phyloP scores from a whole-genome alignment of 108 stramenopile genomes.

The Skeletonema tropicum region DNA sequence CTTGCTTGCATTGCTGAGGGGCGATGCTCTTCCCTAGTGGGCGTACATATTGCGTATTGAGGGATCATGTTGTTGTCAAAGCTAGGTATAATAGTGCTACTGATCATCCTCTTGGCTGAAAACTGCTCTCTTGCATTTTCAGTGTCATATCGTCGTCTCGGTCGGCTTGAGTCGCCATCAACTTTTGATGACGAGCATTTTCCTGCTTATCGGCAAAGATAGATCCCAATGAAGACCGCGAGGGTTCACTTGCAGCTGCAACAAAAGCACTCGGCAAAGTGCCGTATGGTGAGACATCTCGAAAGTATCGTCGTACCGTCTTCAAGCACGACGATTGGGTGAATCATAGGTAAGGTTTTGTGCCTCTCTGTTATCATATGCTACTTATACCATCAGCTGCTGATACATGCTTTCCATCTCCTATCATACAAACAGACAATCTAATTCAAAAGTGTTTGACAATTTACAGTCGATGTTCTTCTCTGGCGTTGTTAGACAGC shows the following conservation, averaged over 20 bases:
- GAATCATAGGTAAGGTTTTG: neutral
- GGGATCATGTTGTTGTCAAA: neutral
- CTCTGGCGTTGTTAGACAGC: slow-evolving; percentile 58
- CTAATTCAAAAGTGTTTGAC: slow-evolving; percentile 37
- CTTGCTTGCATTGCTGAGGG: too few species aligned
- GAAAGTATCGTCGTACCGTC: slow-evolving; percentile 54
- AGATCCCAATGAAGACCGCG: slow-evolving; percentile 1
- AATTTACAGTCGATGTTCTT: slow-evolving; percentile 51
- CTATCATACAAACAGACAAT: slow-evolving; percentile 11
- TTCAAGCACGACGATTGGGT: slow-evolving; percentile 58
- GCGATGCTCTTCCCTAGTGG: too few species aligned
- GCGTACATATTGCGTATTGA: too few species aligned
- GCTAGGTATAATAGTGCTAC: neutral
- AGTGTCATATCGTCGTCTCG: neutral
- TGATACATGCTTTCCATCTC: too few species aligned
- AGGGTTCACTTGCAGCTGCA: slow-evolving; percentile 45
- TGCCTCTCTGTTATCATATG: too few species aligned
- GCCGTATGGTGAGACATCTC: slow-evolving; percentile 51
- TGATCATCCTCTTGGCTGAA: neutral
- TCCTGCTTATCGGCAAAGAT: neutral
- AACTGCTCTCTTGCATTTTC: neutral
- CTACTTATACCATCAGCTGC: too few species aligned
- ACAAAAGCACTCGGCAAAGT: slow-evolving; percentile 38
- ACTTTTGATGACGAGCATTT: neutral
- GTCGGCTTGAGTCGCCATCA: neutral